Conservation (phyloP, 805 yeast genomes). For the Lipomyces starkeyi region DNA sequence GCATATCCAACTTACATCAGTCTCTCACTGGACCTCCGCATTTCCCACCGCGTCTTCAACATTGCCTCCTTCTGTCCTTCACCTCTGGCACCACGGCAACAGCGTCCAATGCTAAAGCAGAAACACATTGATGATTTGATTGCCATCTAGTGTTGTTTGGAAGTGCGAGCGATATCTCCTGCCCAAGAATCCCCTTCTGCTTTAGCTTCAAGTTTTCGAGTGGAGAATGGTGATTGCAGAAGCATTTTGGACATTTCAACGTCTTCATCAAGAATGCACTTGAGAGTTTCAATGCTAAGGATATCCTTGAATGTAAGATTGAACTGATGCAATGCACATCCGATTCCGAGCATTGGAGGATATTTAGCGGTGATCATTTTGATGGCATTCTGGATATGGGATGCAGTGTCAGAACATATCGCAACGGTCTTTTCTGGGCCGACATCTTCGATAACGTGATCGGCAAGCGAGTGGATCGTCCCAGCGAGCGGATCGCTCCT, state of each 20-base stretch:
- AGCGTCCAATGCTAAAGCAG: conserved; percentile 6
- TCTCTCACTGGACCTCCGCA: too few species aligned
- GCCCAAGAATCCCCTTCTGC: too few species aligned
- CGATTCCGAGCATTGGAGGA: conserved; percentile 3
- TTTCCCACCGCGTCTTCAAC: too few species aligned
- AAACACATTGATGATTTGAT: conserved; percentile 3
- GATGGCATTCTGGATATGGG: background rate
- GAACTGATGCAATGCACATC: conserved; percentile 3
- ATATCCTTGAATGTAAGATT: background rate
- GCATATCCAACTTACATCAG: too few species aligned
- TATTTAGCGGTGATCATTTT: background rate
- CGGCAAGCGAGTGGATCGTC: too few species aligned
- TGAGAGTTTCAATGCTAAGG: background rate
- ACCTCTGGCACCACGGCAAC: conserved; percentile 8
- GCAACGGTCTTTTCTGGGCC: background rate
- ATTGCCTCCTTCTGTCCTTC: background rate
- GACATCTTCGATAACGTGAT: conserved; percentile 5
- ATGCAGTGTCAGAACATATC: too few species aligned
- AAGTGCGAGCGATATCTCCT: too few species aligned
- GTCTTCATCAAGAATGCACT: background rate
- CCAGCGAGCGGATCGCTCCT: conserved; percentile 7
- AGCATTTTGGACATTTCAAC: too few species aligned
- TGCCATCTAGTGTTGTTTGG: conserved; percentile 8
- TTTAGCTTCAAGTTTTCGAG: too few species aligned
- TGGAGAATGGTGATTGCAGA: too few species aligned